Conservation (phyloP, 2,329 filamentous ascomycete species). For the Nemania diffusa region DNA sequence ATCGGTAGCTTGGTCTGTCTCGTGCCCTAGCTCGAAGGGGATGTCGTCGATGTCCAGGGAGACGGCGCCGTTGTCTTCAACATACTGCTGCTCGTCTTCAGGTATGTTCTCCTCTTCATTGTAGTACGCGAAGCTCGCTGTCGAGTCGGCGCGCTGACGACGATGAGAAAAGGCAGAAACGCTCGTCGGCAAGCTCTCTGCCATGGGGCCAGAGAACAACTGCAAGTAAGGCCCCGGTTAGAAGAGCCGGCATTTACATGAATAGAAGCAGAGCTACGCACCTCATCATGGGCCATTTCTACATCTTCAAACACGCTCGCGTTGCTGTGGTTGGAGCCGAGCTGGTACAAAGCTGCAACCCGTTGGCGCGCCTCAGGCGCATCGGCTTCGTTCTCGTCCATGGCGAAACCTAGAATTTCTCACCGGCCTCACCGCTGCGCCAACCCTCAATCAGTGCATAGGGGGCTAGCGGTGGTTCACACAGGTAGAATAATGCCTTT, state of each 20-base stretch:
- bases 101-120: constrained; percentile 69
- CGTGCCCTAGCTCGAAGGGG: constrained; percentile 47
- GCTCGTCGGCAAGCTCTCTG: constrained; percentile 95
- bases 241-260: constrained; percentile 32
- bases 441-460: constrained; percentile 22
- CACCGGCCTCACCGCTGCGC: constrained; percentile 18
- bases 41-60: constrained; percentile 48
- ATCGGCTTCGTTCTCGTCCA: constrained; percentile 41
- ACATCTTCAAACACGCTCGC: constrained; percentile 91
- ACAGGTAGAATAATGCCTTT: not conserved
- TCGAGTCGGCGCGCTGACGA: constrained; percentile 82
- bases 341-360: constrained; percentile 64
- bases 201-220: constrained; percentile 91
- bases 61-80: constrained; percentile 51
- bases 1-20: constrained; percentile 53
- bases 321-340: constrained; percentile 76
- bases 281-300: constrained; percentile 98
- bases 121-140: constrained; percentile 89
- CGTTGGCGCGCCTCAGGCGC: constrained; percentile 39
- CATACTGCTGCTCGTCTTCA: constrained; percentile 52
- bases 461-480: not conserved
- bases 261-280: constrained; percentile 49
- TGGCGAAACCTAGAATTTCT: constrained; percentile 20
- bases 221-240: constrained; percentile 46
- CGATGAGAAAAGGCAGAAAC: constrained; percentile 91